Conservation (phyloP, 2,329 filamentous ascomycete species). For the Penicillium sp. region DNA sequence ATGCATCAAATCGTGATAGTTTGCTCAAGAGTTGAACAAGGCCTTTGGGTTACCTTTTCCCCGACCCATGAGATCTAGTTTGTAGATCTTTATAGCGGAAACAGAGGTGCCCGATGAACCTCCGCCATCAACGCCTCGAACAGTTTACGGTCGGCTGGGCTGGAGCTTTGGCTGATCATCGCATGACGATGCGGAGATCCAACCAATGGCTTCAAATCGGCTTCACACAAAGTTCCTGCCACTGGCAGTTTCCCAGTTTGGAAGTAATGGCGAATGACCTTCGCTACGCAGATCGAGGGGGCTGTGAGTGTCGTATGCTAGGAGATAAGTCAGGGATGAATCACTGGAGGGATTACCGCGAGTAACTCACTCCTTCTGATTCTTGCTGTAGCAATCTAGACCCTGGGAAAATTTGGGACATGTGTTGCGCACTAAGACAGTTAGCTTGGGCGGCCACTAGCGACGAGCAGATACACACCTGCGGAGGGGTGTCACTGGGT, state of each 20-base stretch:
- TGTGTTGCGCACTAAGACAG: slow-evolving; percentile 24
- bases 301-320: slow-evolving; percentile 30
- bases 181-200: slow-evolving; percentile 10
- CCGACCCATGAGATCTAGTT: background rate
- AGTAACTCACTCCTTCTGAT: slow-evolving; percentile 33
- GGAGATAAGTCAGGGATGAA: background rate
- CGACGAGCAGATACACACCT: slow-evolving; percentile 16
- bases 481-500: slow-evolving; percentile 51
- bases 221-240: slow-evolving; percentile 29
- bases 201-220: slow-evolving; percentile 30
- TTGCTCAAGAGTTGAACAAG: background rate
- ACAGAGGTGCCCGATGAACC: slow-evolving; percentile 1
- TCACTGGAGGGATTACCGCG: background rate
- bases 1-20: background rate
- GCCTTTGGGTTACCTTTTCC: background rate
- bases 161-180: slow-evolving; percentile 5
- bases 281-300: slow-evolving; percentile 32
- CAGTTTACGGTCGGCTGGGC: slow-evolving; percentile 8
- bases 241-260: slow-evolving; percentile 34
- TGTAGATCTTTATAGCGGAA: background rate
- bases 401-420: slow-evolving; percentile 37
- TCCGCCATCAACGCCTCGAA: slow-evolving; percentile 17
- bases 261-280: slow-evolving; percentile 35
- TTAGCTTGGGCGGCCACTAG: background rate
- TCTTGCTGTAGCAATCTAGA: slow-evolving; percentile 41